A percentile compares a stretch with the other conserved stretches of the same genome.
Conservation (phyloP, 441 rosid species). For the Kokia cookei region DNA sequence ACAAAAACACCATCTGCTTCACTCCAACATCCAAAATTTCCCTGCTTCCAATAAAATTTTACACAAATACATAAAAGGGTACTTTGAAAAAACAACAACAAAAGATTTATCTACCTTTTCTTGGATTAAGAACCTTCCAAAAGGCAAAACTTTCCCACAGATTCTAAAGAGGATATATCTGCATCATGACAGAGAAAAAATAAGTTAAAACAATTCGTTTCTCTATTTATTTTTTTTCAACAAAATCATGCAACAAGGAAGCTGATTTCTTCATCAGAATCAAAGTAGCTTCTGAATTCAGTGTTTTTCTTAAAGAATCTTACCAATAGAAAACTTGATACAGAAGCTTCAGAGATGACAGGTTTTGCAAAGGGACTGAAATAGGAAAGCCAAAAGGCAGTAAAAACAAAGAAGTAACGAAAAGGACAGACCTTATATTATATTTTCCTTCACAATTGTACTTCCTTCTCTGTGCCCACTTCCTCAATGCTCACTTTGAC, state of each 20-base stretch:
- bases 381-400: background rate
- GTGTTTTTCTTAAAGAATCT: background rate
- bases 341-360: background rate
- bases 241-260: background rate
- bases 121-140: slow-evolving; percentile 5
- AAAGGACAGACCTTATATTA: slow-evolving; percentile 4
- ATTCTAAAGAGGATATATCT: slow-evolving; percentile 16
- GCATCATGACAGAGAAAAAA: slow-evolving; percentile 12
- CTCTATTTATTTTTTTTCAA: background rate
- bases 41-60: background rate
- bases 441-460: slow-evolving; percentile 11
- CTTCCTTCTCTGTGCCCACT: background rate
- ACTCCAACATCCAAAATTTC: slow-evolving; percentile 6
- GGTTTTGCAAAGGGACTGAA: background rate
- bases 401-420: background rate
- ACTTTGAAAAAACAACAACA: background rate
- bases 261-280: background rate
- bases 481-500: background rate
- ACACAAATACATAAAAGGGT: background rate
- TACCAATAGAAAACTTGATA: slow-evolving; percentile 1
- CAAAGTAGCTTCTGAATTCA: background rate
- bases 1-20: background rate
- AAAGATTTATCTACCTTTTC: slow-evolving; percentile 11
- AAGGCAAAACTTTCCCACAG: slow-evolving; percentile 15
- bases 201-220: too few species aligned